phyloP scores from a whole-genome alignment of 805 yeast genomes.

The Yueomyces sinensis region DNA sequence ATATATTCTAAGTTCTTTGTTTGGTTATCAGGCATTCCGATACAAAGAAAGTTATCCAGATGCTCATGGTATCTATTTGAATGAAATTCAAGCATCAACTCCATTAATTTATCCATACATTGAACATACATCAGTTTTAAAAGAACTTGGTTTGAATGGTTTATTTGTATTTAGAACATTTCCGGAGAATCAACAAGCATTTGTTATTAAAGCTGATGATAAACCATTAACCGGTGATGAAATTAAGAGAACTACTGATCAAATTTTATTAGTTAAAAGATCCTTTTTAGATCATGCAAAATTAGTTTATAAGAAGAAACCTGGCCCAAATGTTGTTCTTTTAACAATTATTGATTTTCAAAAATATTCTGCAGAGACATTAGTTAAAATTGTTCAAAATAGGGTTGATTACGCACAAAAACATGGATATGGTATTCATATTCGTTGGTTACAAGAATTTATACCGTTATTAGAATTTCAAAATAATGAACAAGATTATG shows the following conservation, averaged over 20 bases:
- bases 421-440: constrained; percentile 71
- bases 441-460: constrained; percentile 80
- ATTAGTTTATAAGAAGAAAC: constrained; percentile 27
- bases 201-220: constrained; percentile 27
- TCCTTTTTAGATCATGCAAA: constrained; percentile 56
- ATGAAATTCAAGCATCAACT: constrained; percentile 35
- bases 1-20: background rate
- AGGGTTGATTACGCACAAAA: constrained; percentile 78
- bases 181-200: constrained; percentile 29
- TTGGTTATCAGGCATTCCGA: constrained; percentile 1
- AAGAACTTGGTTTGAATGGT: constrained; percentile 39
- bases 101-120: constrained; percentile 60
- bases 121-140: constrained; percentile 51
- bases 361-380: constrained; percentile 41
- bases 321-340: constrained; percentile 50
- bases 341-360: constrained; percentile 75
- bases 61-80: constrained; percentile 31
- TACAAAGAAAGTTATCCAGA: constrained; percentile 10
- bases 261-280: constrained; percentile 33
- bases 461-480: constrained; percentile 41
- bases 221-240: constrained; percentile 29
- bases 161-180: constrained; percentile 38
- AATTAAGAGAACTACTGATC: constrained; percentile 21
- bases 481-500: constrained; percentile 20
- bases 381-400: constrained; percentile 66